Percentiles rank a stretch among this genome's conserved stretches.
phyloP scores from a whole-genome alignment of 2,329 filamentous ascomycete genomes.

The Dichotomopilus funicola region DNA sequence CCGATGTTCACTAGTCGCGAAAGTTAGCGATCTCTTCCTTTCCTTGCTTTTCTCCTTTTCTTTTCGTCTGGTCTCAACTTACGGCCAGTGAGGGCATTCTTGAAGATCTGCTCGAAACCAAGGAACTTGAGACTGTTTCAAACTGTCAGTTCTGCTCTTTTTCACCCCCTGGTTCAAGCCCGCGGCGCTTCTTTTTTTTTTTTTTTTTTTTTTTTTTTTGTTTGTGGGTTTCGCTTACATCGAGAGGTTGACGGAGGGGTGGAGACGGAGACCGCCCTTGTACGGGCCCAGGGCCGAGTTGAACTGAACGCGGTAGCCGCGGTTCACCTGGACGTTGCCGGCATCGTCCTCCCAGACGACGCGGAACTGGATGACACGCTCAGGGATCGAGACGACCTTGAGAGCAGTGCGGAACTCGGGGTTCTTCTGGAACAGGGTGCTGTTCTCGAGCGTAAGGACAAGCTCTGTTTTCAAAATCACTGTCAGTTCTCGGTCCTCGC shows the following conservation, averaged over 20 bases:
- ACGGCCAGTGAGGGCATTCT: conserved; percentile 96
- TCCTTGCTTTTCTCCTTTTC: neutral
- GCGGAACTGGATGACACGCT: conserved; percentile 95
- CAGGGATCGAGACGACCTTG: conserved; percentile 79
- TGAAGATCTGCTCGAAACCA: conserved; percentile 99
- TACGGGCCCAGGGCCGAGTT: conserved; percentile 96
- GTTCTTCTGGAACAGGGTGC: conserved; percentile 84
- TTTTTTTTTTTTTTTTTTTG: conserved; percentile 1
- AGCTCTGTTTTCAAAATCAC: conserved; percentile 59
- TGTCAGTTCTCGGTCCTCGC: conserved; percentile 9
- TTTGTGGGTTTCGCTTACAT: conserved; percentile 38
- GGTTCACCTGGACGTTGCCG: conserved; percentile 83
- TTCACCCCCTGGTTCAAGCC: neutral
- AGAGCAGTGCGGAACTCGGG: conserved; percentile 92
- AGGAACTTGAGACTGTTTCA: conserved; percentile 74
- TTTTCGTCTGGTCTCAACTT: conserved; percentile 36
- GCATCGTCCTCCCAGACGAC: conserved; percentile 96
- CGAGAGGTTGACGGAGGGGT: conserved; percentile 76
- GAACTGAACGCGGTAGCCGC: conserved; percentile 94
- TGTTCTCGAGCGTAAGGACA: conserved; percentile 88
- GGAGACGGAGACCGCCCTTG: conserved; percentile 95
- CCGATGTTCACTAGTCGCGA: conserved; percentile 67
- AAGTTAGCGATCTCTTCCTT: conserved; percentile 20
- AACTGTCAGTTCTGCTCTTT: neutral
- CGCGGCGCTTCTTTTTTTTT: neutral